Evolutionary conservation across 2,329 filamentous ascomycete genomes (phyloP).

Genomic region (Alternaria conjuncta): DNA sequence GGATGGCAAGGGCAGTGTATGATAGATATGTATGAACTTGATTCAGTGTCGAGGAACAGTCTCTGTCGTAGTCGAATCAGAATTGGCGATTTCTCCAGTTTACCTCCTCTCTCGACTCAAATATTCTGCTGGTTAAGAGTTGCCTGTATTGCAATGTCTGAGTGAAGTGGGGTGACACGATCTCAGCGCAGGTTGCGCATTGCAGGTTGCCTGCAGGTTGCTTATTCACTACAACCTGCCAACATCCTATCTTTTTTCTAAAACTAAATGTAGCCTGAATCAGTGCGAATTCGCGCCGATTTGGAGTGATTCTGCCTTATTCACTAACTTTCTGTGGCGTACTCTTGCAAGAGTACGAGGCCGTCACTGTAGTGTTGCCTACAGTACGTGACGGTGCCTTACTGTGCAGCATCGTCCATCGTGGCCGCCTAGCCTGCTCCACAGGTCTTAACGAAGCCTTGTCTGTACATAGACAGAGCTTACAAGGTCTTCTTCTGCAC

Average conservation of each 20-base stretch:
- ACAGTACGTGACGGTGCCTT: not conserved
- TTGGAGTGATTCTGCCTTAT: not conserved
- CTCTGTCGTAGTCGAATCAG: not conserved
- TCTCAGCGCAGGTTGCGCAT: not conserved
- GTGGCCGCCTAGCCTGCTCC: not conserved
- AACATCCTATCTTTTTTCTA: not conserved
- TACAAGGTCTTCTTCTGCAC: not conserved
- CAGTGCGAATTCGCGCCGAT: not conserved
- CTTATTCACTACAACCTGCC: not conserved
- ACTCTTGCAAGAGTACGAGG: not conserved
- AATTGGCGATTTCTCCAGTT: not conserved
- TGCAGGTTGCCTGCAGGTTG: not conserved
- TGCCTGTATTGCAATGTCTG: not conserved
- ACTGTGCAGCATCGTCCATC: not conserved
- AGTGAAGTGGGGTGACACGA: not conserved
- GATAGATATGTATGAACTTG: conserved; percentile 4
- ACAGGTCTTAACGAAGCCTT: not conserved
- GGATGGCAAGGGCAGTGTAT: not conserved
- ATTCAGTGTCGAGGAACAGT: not conserved
- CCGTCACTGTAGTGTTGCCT: not conserved
- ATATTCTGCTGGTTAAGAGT: not conserved
- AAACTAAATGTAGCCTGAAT: not conserved
- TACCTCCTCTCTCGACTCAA: not conserved
- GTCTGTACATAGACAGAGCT: not conserved
- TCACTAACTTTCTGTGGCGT: not conserved